Conservation (phyloP, 2,329 filamentous ascomycete species). For the Ilyonectria destructans region DNA sequence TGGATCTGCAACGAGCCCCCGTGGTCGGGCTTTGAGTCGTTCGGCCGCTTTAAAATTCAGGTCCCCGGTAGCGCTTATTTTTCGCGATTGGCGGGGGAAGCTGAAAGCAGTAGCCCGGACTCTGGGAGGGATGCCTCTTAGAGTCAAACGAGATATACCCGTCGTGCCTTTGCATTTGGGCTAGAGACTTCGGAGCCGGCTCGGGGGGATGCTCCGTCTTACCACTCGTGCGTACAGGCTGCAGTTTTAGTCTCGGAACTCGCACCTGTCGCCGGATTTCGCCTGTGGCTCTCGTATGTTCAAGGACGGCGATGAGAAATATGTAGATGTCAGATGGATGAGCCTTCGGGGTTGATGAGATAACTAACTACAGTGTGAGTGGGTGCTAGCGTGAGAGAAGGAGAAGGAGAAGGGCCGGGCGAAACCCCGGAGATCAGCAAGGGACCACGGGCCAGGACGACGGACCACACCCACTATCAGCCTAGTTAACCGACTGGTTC, state of each 20-base stretch:
- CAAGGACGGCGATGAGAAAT: background rate
- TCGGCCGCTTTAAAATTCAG: constrained; percentile 1
- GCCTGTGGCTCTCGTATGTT: constrained; percentile 2
- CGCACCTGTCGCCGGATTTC: background rate
- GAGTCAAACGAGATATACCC: too few relatives aligned
- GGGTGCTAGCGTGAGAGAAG: background rate
- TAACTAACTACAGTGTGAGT: too few relatives aligned
- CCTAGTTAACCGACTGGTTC: background rate
- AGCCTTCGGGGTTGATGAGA: background rate
- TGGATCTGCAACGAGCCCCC: background rate
- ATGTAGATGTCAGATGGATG: background rate
- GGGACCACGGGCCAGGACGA: background rate
- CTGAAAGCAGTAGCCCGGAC: background rate
- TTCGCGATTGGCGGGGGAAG: constrained; percentile 11
- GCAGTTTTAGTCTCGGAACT: background rate
- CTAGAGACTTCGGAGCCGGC: too few relatives aligned
- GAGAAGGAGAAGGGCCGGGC: background rate
- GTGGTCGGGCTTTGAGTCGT: background rate
- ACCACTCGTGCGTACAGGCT: background rate
- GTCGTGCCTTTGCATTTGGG: too few relatives aligned
- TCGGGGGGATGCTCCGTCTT: background rate
- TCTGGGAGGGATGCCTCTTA: too few relatives aligned
- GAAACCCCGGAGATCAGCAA: background rate
- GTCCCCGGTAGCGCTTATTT: constrained; percentile 23
- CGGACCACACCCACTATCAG: background rate